Evolutionary conservation across 192 early-diverging fungal genomes (phyloP).

Genomic region (Linnemannia hyalina): DNA sequence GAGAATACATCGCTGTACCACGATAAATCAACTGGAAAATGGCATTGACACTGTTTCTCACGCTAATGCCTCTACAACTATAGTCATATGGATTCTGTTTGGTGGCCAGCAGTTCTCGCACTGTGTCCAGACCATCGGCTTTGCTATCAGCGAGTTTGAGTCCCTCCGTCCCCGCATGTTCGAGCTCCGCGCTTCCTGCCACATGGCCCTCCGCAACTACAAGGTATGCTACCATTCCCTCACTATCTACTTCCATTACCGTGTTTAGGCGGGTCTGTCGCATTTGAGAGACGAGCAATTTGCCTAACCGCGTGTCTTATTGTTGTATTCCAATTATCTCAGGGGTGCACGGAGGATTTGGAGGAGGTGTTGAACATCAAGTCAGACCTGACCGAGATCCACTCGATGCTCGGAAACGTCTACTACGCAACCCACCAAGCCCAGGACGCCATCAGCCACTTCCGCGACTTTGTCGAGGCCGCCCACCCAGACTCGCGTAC

Average conservation of each 20-base stretch:
- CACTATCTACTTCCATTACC: not conserved
- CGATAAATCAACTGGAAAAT: not conserved
- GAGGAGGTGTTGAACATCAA: slow-evolving; percentile 40
- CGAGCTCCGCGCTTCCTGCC: slow-evolving; percentile 68
- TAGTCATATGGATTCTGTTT: slow-evolving; percentile 69
- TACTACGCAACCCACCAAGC: slow-evolving; percentile 57
- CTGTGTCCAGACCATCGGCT: slow-evolving; percentile 67
- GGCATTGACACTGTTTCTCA: not conserved
- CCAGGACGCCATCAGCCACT: slow-evolving; percentile 61
- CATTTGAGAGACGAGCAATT: slow-evolving; percentile 21
- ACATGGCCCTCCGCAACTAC: slow-evolving; percentile 60
- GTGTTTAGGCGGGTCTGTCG: not conserved
- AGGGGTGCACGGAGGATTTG: slow-evolving; percentile 51
- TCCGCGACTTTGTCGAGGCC: slow-evolving; percentile 60
- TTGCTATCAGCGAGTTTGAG: slow-evolving; percentile 67
- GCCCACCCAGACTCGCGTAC: slow-evolving; percentile 66
- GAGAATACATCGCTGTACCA: not conserved
- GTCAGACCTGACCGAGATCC: slow-evolving; percentile 36
- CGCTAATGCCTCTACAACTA: not conserved
- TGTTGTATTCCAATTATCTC: slow-evolving; percentile 1
- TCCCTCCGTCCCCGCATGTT: slow-evolving; percentile 64
- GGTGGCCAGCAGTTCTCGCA: slow-evolving; percentile 70
- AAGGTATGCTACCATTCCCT: slow-evolving; percentile 49
- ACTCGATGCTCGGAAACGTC: slow-evolving; percentile 54
- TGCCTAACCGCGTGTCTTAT: not conserved